These are phyloP conservation scores for Calycina herbarum DNA, from an alignment of 2,329 filamentous ascomycete species.

Conservation along the genomic window DNA sequence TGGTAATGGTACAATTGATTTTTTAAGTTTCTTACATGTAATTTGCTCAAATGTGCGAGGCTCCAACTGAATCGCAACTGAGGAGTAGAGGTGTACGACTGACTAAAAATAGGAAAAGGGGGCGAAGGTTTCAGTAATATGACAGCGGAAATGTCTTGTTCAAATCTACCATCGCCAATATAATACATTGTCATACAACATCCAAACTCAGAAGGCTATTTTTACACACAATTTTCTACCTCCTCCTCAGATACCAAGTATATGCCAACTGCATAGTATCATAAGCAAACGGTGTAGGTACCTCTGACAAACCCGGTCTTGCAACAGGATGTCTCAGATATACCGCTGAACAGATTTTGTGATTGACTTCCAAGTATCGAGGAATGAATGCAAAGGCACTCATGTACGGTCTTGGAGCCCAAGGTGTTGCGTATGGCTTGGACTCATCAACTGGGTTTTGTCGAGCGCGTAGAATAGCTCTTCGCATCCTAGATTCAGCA, in stretches of 20 bases:
- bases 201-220: slow-evolving; percentile 6
- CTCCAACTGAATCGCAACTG: no score
- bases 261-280: slow-evolving; percentile 78
- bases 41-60: no score
- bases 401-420: slow-evolving; percentile 86
- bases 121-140: neutral
- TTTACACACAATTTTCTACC: slow-evolving; percentile 28
- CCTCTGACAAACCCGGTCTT: slow-evolving; percentile 74
- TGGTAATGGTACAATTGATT: no score
- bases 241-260: slow-evolving; percentile 78
- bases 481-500: slow-evolving; percentile 22
- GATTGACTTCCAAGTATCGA: slow-evolving; percentile 94
- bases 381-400: slow-evolving; percentile 92
- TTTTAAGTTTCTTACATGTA: no score
- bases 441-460: slow-evolving; percentile 74
- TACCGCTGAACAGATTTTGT: slow-evolving; percentile 92
- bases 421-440: slow-evolving; percentile 90
- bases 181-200: slow-evolving; percentile 18
- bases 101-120: neutral
- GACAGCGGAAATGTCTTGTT: slow-evolving; percentile 11
- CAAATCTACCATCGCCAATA: slow-evolving; percentile 10
- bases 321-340: slow-evolving; percentile 94
- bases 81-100: no score
- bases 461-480: slow-evolving; percentile 41
- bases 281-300: slow-evolving; percentile 77